A percentile compares a stretch with the other conserved stretches of the same genome.
These are phyloP conservation scores for Aschersonia sp. DNA, from an alignment of 2,329 filamentous ascomycete species.

Conservation along the genomic window DNA sequence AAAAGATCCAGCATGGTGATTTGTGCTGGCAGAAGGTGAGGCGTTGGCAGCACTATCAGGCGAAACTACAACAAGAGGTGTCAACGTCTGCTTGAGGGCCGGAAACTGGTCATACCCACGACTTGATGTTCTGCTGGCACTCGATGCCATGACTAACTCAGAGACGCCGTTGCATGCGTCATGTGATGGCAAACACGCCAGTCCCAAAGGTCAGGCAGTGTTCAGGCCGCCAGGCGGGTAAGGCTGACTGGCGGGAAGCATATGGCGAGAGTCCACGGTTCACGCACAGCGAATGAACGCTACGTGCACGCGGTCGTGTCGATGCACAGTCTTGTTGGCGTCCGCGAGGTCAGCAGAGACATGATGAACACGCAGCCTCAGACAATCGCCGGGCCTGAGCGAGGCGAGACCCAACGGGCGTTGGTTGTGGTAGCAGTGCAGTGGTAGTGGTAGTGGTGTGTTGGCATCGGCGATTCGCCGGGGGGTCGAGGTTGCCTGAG, in stretches of 20 bases:
- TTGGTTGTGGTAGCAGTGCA: neutral
- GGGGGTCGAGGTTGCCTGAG: too few relatives aligned
- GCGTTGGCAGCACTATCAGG: neutral
- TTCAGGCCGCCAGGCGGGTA: neutral
- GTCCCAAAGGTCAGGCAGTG: neutral
- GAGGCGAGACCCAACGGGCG: neutral
- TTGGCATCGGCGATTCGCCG: too few relatives aligned
- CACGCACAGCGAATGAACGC: too few relatives aligned
- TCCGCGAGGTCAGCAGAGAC: neutral
- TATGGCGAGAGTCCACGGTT: neutral
- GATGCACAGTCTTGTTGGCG: too few relatives aligned
- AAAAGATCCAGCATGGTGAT: neutral
- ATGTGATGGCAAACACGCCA: neutral
- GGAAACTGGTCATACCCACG: neutral
- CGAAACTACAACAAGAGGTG: too few relatives aligned
- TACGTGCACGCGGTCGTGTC: too few relatives aligned
- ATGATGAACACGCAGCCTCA: neutral
- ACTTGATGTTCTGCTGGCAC: neutral
- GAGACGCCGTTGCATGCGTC: neutral
- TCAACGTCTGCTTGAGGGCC: too few relatives aligned
- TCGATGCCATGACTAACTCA: neutral
- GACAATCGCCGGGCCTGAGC: neutral
- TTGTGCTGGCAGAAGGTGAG: neutral
- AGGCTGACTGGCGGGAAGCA: neutral
- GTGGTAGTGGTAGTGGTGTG: neutral